Conservation (phyloP, 2,329 filamentous ascomycete species). For the Nigrograna mackinnonii region DNA sequence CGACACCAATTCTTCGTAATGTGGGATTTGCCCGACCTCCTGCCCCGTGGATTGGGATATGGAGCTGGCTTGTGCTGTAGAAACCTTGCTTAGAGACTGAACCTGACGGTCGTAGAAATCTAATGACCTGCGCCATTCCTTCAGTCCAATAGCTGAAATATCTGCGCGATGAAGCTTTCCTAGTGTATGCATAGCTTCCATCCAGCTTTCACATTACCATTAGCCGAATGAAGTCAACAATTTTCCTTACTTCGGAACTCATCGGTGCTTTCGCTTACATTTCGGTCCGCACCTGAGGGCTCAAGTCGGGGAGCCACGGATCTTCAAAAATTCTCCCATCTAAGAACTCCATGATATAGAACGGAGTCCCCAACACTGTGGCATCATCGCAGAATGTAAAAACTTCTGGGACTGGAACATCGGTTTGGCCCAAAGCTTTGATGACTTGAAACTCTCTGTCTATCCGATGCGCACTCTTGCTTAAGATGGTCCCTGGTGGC, state of each 20-base stretch:
- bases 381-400: slow-evolving; percentile 85
- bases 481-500: slow-evolving; percentile 86
- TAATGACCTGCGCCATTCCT: slow-evolving; percentile 69
- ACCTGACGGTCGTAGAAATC: slow-evolving; percentile 88
- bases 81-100: slow-evolving; percentile 78
- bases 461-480: slow-evolving; percentile 91
- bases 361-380: slow-evolving; percentile 79
- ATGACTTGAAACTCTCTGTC: slow-evolving; percentile 93
- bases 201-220: too few species aligned
- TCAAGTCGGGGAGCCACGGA: slow-evolving; percentile 74
- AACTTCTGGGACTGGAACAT: slow-evolving; percentile 82
- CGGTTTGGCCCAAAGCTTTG: slow-evolving; percentile 74
- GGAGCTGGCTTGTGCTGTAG: slow-evolving; percentile 73
- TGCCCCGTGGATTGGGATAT: slow-evolving; percentile 70
- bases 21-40: slow-evolving; percentile 69
- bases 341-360: slow-evolving; percentile 95
- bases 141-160: slow-evolving; percentile 67
- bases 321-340: slow-evolving; percentile 93
- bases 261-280: too few species aligned
- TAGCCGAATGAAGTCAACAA: too few species aligned
- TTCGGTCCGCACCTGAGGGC: too few species aligned
- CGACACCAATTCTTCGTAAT: slow-evolving; percentile 75
- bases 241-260: too few species aligned
- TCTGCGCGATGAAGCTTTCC: slow-evolving; percentile 81
- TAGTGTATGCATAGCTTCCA: slow-evolving; percentile 60